phyloP scores from a whole-genome alignment of 768 basidiomycete genomes.

The Leccinum incarnatum region DNA sequence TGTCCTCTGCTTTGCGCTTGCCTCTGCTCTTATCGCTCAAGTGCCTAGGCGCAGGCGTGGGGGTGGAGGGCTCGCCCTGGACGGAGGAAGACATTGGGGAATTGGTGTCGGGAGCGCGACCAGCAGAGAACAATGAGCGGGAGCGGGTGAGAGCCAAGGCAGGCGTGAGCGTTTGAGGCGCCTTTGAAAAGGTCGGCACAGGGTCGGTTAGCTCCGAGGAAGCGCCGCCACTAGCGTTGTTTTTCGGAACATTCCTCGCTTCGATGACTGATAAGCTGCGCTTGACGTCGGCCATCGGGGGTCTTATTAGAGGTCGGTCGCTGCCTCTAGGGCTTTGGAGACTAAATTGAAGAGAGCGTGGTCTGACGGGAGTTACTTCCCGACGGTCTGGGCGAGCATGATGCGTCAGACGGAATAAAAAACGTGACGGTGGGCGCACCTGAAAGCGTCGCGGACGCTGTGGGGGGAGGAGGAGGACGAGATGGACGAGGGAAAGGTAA shows the following conservation, averaged over 20 bases:
- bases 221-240: conserved; percentile 19
- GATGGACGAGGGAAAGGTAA: conserved; percentile 31
- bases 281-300: conserved; percentile 22
- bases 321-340: conserved; percentile 15
- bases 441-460: conserved; percentile 27
- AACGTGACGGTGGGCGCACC: conserved; percentile 12
- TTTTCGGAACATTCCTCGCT: conserved; percentile 12
- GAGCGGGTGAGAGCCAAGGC: conserved; percentile 22
- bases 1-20: conserved; percentile 74
- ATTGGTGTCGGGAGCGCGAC: conserved; percentile 8
- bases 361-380: conserved; percentile 12
- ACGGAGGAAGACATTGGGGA: conserved; percentile 13
- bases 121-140: conserved; percentile 14
- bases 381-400: conserved; percentile 12
- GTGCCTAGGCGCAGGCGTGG: conserved; percentile 32
- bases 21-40: conserved; percentile 43
- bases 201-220: conserved; percentile 18
- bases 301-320: conserved; percentile 3
- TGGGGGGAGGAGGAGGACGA: conserved; percentile 13
- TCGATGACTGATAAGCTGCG: conserved; percentile 28
- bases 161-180: conserved; percentile 7
- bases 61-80: conserved; percentile 31
- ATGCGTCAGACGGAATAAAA: background rate
- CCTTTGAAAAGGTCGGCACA: conserved; percentile 9
- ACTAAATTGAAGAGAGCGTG: conserved; percentile 24